These are phyloP conservation scores for Exophiala lecanii-corni DNA, from an alignment of 2,329 filamentous ascomycete species.

Conservation along the genomic window DNA sequence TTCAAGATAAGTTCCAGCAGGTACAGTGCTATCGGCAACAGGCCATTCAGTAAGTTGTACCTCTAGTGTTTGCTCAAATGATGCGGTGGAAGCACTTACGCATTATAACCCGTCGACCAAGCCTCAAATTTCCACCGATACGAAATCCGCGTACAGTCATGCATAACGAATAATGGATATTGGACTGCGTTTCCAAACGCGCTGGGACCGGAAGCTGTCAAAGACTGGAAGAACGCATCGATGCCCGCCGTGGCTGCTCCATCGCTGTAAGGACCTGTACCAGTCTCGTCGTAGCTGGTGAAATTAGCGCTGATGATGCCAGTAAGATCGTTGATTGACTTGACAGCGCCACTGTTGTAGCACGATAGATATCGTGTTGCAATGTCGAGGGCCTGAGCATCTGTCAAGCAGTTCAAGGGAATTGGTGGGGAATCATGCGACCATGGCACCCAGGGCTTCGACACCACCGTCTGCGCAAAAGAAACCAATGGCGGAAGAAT, in stretches of 20 bases:
- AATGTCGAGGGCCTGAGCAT: background rate
- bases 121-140: constrained; percentile 3
- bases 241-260: background rate
- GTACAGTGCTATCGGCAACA: background rate
- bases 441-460: constrained; percentile 1
- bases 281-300: constrained; percentile 6
- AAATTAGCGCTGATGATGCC: background rate
- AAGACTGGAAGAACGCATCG: background rate
- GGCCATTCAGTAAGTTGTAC: background rate
- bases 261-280: constrained; percentile 4
- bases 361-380: background rate
- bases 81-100: background rate
- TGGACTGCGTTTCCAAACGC: background rate
- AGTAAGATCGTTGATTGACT: background rate
- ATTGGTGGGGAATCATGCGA: background rate
- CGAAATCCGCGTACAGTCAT: constrained; percentile 1
- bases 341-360: background rate
- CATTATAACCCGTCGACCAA: constrained; percentile 1
- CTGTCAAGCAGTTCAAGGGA: background rate
- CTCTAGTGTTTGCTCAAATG: background rate
- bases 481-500: background rate
- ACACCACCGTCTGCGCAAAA: background rate
- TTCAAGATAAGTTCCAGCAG: background rate
- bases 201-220: background rate
- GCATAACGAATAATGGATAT: background rate